A percentile compares a stretch with the other conserved stretches of the same genome.
Evolutionary conservation across 2,329 filamentous ascomycete species (phyloP).

Genomic region (Trichoderma hamatum): DNA sequence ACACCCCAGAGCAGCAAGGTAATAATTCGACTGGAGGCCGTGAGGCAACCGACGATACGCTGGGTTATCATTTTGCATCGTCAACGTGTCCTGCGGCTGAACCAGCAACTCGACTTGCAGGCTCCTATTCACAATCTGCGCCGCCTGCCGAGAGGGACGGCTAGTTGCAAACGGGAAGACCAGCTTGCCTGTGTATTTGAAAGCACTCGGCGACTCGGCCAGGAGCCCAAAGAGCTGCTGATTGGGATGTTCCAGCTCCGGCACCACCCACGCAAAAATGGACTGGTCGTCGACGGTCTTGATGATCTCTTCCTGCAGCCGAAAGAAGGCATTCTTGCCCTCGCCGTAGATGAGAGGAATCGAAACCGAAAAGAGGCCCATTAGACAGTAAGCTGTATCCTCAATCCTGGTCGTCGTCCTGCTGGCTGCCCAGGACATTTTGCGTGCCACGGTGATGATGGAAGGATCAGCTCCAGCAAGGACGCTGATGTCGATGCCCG

Average conservation of each 20-base stretch:
- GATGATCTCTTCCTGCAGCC: constrained; percentile 18
- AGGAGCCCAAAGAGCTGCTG: neutral
- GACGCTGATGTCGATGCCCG: constrained; percentile 6
- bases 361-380: constrained; percentile 31
- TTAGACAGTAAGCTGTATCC: constrained; percentile 31
- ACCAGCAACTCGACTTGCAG: neutral
- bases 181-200: neutral
- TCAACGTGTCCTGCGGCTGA: neutral
- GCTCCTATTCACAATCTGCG: neutral
- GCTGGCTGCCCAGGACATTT: constrained; percentile 29
- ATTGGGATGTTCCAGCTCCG: neutral
- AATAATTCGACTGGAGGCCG: neutral
- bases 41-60: neutral
- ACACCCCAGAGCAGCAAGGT: neutral
- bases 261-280: constrained; percentile 3
- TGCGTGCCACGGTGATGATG: neutral
- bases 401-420: constrained; percentile 28
- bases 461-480: neutral
- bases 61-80: neutral
- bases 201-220: neutral
- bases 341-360: constrained; percentile 31
- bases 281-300: constrained; percentile 12
- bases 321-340: constrained; percentile 18
- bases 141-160: neutral
- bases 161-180: neutral